phyloP scores from a whole-genome alignment of 164 flowering plant species.

The Kingdonia uniflora region DNA sequence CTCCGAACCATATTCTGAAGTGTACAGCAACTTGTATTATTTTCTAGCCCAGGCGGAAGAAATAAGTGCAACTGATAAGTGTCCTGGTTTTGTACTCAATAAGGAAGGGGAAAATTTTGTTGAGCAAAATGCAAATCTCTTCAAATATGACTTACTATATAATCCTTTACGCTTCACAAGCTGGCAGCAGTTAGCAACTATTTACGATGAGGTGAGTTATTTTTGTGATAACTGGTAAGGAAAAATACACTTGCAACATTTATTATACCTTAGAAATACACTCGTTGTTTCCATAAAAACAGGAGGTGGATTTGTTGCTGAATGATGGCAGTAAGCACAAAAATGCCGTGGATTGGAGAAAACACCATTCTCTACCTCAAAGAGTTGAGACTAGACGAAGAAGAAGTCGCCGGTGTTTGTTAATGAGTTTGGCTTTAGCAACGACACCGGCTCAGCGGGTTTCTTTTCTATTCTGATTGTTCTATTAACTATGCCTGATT shows the following conservation, averaged over 20 bases:
- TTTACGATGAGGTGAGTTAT: slow-evolving; percentile 79
- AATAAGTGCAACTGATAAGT: slow-evolving; percentile 84
- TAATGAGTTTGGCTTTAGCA: slow-evolving; percentile 91
- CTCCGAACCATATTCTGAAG: slow-evolving; percentile 71
- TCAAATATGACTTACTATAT: slow-evolving; percentile 77
- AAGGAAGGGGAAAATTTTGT: slow-evolving; percentile 98
- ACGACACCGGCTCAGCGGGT: slow-evolving; percentile 79
- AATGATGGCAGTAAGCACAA: slow-evolving; percentile 99
- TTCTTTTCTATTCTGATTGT: slow-evolving; percentile 5
- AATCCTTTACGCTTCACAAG: slow-evolving; percentile 86
- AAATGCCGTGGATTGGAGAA: slow-evolving; percentile 87
- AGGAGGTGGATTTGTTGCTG: slow-evolving; percentile 96
- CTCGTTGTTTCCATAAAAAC: slow-evolving; percentile 11
- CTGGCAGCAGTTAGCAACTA: slow-evolving; percentile 89
- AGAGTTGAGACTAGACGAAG: slow-evolving; percentile 89
- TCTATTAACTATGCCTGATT: background rate
- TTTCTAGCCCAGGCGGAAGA: slow-evolving; percentile 87
- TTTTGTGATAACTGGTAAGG: background rate
- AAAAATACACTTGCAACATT: background rate
- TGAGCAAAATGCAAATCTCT: slow-evolving; percentile 81
- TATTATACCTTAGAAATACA: slow-evolving; percentile 1
- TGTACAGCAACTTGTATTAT: slow-evolving; percentile 76
- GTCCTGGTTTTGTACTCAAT: slow-evolving; percentile 96
- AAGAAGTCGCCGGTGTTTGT: slow-evolving; percentile 80
- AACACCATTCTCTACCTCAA: slow-evolving; percentile 50